Evolutionary conservation across 495 filamentous ascomycete genomes (phyloP), one percentile per base, ranked within the genome.

Genomic region (Daldinia caldariorum): DNA sequence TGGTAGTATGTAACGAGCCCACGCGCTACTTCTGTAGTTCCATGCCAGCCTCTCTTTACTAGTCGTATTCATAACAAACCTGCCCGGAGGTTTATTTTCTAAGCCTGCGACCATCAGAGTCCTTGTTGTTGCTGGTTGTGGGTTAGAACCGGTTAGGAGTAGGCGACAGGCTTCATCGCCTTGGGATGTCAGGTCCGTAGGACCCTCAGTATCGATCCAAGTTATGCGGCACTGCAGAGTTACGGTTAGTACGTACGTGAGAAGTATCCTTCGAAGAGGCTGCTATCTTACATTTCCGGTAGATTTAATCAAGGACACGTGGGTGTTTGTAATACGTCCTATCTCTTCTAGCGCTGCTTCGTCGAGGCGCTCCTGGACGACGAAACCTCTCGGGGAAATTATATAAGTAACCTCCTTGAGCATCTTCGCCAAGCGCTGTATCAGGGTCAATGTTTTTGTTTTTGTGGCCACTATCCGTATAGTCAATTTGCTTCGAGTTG

Each of bases 121-220:
- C 6, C 66, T 37, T 6, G 69, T 69, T 10, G 67, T 58, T 6
- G 69, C 73, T 20, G 61, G 65, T n/a, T 73, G 73, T 6, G 76
- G 61, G 12, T 61, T 70, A 26, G 62, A 77, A 16, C 80, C 77
- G n/a, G 77, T 73, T 34, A 83, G 68, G 8, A 86, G 63, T 13
- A 84, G 76, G 6, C 85, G 83, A 32, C 78, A 60, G 13, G 82
- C 82, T 3, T 78, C 68, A 49, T 87, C 80, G 29, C 63, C 61
- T 0, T 63, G 56, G 43, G 78, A 69, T 65, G 82, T 80, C 26
- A 73, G 45, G 16, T 0, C 10, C 6, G 1, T 8, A 26, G 43
- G 14, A n/a, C 63, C 58, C 1, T 72, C 49, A 8, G 67, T 16
- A 50, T 82, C 62, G 8, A 83, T 69, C 83, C 83, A 84, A n/a